A percentile compares a stretch with the other conserved stretches of the same genome.
Conservation (phyloP, 2,329 filamentous ascomycete species). For the Diplodia corticola region DNA sequence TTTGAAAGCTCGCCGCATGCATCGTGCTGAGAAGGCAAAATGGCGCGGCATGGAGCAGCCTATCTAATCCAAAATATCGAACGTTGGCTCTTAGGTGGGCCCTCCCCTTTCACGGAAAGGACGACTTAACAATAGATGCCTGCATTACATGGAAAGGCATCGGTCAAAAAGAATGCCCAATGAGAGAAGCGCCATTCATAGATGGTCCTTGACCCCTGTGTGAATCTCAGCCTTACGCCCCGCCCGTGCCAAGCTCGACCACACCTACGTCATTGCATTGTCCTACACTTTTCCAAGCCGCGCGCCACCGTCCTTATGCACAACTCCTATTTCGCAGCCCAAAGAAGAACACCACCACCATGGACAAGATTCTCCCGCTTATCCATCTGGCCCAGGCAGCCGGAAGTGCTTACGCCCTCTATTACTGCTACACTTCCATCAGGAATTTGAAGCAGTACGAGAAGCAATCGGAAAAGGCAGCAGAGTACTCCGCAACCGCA, state of each 20-base stretch:
- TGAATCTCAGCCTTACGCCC: conserved; percentile 18
- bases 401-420: conserved; percentile 32
- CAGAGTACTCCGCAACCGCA: conserved; percentile 38
- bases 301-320: not conserved
- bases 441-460: conserved; percentile 40
- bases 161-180: not conserved
- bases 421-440: conserved; percentile 39
- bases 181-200: not conserved
- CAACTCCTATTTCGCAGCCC: not conserved
- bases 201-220: not conserved
- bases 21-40: not conserved
- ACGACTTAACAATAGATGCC: not conserved
- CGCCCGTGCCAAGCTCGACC: not conserved
- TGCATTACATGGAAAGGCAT: not conserved
- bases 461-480: conserved; percentile 36
- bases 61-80: not conserved
- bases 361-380: not conserved
- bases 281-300: not conserved
- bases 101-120: not conserved
- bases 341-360: not conserved
- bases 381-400: conserved; percentile 4
- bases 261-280: conserved; percentile 4
- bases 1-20: not conserved
- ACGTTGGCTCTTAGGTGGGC: not conserved
- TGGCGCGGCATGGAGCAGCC: not conserved